Base-by-base conservation (phyloP, 1,284 basidiomycete species). In the Vanrija sp. region DNA sequence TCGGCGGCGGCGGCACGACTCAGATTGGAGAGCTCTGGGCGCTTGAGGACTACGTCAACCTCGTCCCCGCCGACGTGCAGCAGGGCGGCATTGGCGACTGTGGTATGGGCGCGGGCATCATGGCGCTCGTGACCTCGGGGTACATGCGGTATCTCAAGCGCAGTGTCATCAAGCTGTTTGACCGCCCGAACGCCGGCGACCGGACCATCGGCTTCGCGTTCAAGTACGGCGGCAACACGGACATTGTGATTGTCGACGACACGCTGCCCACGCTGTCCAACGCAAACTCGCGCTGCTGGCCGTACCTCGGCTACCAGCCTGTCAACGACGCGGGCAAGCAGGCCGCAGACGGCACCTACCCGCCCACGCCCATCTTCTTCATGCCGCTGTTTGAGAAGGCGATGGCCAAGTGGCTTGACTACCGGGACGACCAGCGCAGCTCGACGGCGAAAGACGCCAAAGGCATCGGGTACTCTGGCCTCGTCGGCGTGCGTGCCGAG, bases 41-140 rank as follows among this genome's bases (percentile, higher is more conserved):
- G 31, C 45, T 47, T 7, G 53, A 50, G 24, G 49, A 22, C 4
- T 50, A 55, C 27, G 48, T 50, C n/a, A 31, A 44, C 43, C 37
- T 51, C 48, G 49, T 49, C 1, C 14, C 53, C 3, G 48, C 39
- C 25, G 46, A 57, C 41, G 41, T 53, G n/a, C n/a, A 24, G 20
- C 56, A 57, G 46, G 51, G 51, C 14, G 25, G 45, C 2, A 54
- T 57, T 25, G 56, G 56, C 7, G 49, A 57, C 48, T 57, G 56
- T 20, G 56, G 56, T 14, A 41, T 57, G 41, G 56, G 56, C 5
- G 25, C 48, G 10, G 45, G 45, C n/a, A 27, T 57, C 20, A 49
- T 47, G 23, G 27, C 55, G 3, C 23, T 57, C 22, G 47, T 38
- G 6, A 14, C n/a, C 1, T 16, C 9, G 19, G 42, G 47, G n/a